Evolutionary conservation across 2,329 filamentous ascomycete genomes (phyloP), one percentile per base, ranked within the genome.

Genomic region (Monilinia fructicola): DNA sequence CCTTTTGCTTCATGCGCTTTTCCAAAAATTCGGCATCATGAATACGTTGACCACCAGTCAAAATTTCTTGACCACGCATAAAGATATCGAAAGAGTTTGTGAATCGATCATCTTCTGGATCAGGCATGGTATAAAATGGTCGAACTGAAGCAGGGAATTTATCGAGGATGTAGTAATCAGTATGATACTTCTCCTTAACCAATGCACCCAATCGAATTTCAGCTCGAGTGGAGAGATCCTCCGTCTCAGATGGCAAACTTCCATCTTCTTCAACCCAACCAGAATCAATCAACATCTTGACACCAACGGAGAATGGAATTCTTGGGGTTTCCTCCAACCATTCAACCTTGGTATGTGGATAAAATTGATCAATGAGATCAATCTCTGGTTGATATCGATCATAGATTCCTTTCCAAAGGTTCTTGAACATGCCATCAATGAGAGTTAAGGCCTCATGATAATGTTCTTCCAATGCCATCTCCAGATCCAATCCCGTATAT

Each of bases 21-120:
- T 89, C 84, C n/a, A 97, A 82, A 75, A 91, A 84, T 5, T 83
- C 79, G 0, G 90, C 85, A 69, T 95, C 88, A 76, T 97, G 91
- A 70, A 97, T 96, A 85, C 93, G 92, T 78, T 97, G 93, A 10
- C 93, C 93, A 72, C 93, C 93, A 0, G 92, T 94, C 55, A 94
- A 88, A 67, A 97, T 95, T 77, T 97, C 93, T 75, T 97, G 93
- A 0, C 93, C 93, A 40, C 93, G 90, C 54, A 97, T 85, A 79
- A 97, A 97, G 67, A 97, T 96, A 76, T 97, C 93, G 73, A 97
- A 97, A 0, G 93, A 96, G 76, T 96, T 96, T 61, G 93, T 97
- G 76, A 88, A 87, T 44, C 84, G 82, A 16, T 85, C 81, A 74
- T 96, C 86, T 21, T 88, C 82, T 1, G 89, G 85, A 69, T 96